These are phyloP conservation scores for Sanghuangporus sanghuang DNA, from an alignment of 1,284 basidiomycete species.

Conservation along the genomic window DNA sequence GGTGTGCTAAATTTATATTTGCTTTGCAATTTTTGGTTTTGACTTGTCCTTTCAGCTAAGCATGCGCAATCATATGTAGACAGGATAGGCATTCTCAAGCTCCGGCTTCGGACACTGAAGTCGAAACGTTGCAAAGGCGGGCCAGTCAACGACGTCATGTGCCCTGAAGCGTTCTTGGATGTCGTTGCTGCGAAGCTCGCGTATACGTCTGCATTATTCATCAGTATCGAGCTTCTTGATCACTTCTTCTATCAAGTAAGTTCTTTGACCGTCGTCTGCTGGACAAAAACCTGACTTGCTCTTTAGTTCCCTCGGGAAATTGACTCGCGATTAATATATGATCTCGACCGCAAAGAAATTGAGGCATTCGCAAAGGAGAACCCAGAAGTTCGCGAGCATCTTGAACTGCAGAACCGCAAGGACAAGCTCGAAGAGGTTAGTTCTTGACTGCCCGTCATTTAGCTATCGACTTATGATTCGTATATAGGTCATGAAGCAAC, in stretches of 20 bases:
- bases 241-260: slow-evolving; percentile 97
- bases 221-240: slow-evolving; percentile 94
- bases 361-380: slow-evolving; percentile 93
- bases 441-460: neutral
- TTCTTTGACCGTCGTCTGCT: slow-evolving; percentile 6
- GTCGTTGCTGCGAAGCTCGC: slow-evolving; percentile 97
- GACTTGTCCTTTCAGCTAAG: slow-evolving; percentile 52
- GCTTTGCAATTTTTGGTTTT: neutral
- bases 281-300: neutral
- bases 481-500: slow-evolving; percentile 81
- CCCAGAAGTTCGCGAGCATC: slow-evolving; percentile 76
- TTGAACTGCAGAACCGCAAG: slow-evolving; percentile 96
- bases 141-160: slow-evolving; percentile 83
- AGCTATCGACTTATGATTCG: slow-evolving; percentile 8
- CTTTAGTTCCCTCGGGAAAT: slow-evolving; percentile 93
- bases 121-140: slow-evolving; percentile 86
- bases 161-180: slow-evolving; percentile 95
- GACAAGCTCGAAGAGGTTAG: slow-evolving; percentile 93
- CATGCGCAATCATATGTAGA: slow-evolving; percentile 88
- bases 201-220: slow-evolving; percentile 96
- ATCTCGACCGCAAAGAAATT: slow-evolving; percentile 84
- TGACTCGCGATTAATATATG: slow-evolving; percentile 90
- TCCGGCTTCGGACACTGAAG: slow-evolving; percentile 80
- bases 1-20: slow-evolving; percentile 48
- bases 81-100: slow-evolving; percentile 76